Conservation (phyloP, 257 asterid species). For the Gentiana macrophylla region DNA sequence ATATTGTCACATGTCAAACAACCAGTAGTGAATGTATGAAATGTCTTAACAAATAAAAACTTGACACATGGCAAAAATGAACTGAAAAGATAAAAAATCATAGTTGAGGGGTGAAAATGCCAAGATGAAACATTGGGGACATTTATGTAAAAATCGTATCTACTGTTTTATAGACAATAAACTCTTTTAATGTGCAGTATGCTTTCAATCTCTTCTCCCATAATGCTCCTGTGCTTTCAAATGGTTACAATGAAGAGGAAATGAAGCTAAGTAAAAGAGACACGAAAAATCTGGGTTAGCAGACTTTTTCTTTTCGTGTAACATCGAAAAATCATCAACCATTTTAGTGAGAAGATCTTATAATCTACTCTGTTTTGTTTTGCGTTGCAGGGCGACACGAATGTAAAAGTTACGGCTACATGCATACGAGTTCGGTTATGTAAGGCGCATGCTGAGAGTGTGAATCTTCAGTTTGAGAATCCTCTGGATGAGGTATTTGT, state of each 20-base stretch:
- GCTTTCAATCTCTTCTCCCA: conserved; percentile 97
- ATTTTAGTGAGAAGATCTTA: not conserved
- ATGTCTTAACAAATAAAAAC: too few relatives aligned
- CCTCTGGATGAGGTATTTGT: conserved; percentile 73
- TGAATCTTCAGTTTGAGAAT: conserved; percentile 85
- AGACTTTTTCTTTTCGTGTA: too few relatives aligned
- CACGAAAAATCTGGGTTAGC: conserved; percentile 87
- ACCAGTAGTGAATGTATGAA: too few relatives aligned
- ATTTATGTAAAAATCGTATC: not conserved
- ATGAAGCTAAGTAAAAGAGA: conserved; percentile 93
- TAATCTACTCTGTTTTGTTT: not conserved
- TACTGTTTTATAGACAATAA: not conserved
- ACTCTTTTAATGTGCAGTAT: conserved; percentile 42
- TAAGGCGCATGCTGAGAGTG: conserved; percentile 97
- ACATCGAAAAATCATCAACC: not conserved
- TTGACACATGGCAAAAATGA: too few relatives aligned
- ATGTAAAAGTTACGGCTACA: conserved; percentile 86
- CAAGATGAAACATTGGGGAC: too few relatives aligned
- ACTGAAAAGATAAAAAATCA: too few relatives aligned
- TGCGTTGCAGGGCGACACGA: conserved; percentile 42
- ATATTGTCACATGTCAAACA: too few relatives aligned
- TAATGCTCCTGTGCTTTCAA: conserved; percentile 77
- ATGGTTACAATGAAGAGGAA: conserved; percentile 98
- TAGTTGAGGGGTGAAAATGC: too few relatives aligned
- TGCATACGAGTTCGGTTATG: conserved; percentile 94